Percentiles rank a stretch among this genome's conserved stretches.
These are phyloP conservation scores for Lathyrus aphaca DNA, from an alignment of 306 rosid genomes.

Conservation along the genomic window DNA sequence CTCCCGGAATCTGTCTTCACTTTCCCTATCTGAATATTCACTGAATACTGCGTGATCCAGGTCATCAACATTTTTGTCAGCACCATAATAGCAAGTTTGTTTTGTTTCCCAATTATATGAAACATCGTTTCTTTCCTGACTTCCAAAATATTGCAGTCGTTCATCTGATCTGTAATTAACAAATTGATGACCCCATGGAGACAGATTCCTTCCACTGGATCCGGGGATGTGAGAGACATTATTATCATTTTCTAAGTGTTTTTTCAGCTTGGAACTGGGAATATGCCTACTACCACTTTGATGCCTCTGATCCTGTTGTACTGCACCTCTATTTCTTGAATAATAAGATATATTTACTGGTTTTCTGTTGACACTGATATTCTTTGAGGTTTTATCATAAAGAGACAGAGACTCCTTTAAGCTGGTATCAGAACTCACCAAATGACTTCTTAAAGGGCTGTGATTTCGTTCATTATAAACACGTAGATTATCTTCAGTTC, in stretches of 20 bases:
- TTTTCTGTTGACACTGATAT: constrained; percentile 35
- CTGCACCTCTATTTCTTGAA: constrained; percentile 47
- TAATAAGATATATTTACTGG: constrained; percentile 43
- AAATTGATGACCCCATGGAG: constrained; percentile 38
- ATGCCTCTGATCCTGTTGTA: constrained; percentile 43
- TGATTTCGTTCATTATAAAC: constrained; percentile 43
- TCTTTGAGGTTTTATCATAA: constrained; percentile 41
- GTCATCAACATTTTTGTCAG: constrained; percentile 45
- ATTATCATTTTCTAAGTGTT: constrained; percentile 35
- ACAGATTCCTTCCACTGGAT: constrained; percentile 42
- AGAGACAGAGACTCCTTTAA: constrained; percentile 43
- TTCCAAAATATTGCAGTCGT: constrained; percentile 39
- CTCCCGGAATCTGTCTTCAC: constrained; percentile 38
- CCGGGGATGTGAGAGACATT: constrained; percentile 35
- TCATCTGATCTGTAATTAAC: constrained; percentile 43
- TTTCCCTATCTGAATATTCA: constrained; percentile 40
- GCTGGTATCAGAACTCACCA: constrained; percentile 39
- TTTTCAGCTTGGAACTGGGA: constrained; percentile 35
- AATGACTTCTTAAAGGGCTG: constrained; percentile 49
- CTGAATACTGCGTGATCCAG: constrained; percentile 13
- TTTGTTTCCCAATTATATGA: constrained; percentile 47
- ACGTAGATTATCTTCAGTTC: constrained; percentile 45
- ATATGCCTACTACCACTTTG: constrained; percentile 36
- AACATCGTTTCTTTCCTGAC: constrained; percentile 39
- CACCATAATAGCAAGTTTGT: constrained; percentile 41